These are phyloP conservation scores for Claviceps citrina DNA, from an alignment of 2,329 filamentous ascomycete genomes.

Conservation along the genomic window DNA sequence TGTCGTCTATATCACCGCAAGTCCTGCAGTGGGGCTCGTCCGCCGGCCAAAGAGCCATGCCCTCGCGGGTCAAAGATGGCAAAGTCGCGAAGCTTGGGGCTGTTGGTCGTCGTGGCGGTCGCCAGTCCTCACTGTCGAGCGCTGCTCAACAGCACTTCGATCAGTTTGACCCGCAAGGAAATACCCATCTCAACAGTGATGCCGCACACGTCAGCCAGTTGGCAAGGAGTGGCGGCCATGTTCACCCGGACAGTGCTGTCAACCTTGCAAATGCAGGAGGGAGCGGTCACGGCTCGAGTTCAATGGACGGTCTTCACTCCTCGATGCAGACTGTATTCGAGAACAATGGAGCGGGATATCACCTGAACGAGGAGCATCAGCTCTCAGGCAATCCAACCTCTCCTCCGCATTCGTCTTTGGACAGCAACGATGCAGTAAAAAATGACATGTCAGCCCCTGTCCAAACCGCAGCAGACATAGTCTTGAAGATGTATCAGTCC, in stretches of 20 bases:
- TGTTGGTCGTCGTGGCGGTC: slow-evolving; percentile 9
- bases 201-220: slow-evolving; percentile 1
- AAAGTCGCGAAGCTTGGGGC: slow-evolving; percentile 28
- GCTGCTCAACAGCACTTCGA: slow-evolving; percentile 19
- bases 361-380: neutral
- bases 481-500: slow-evolving; percentile 26
- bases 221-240: neutral
- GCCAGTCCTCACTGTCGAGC: slow-evolving; percentile 14
- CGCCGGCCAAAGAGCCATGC: slow-evolving; percentile 5
- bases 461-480: slow-evolving; percentile 31
- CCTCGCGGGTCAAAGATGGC: slow-evolving; percentile 23
- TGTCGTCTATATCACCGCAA: slow-evolving; percentile 3
- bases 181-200: slow-evolving; percentile 1
- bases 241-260: slow-evolving; percentile 5
- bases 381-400: neutral
- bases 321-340: neutral
- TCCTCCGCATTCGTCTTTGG: neutral
- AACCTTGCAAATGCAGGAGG: slow-evolving; percentile 6
- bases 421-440: slow-evolving; percentile 4
- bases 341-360: neutral
- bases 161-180: slow-evolving; percentile 9
- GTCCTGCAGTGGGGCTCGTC: neutral
- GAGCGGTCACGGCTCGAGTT: slow-evolving; percentile 6
- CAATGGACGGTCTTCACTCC: neutral
- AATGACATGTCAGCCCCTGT: neutral